Evolutionary conservation across 139 green algal genomes (phyloP).

Genomic region (Eudorina sp.): DNA sequence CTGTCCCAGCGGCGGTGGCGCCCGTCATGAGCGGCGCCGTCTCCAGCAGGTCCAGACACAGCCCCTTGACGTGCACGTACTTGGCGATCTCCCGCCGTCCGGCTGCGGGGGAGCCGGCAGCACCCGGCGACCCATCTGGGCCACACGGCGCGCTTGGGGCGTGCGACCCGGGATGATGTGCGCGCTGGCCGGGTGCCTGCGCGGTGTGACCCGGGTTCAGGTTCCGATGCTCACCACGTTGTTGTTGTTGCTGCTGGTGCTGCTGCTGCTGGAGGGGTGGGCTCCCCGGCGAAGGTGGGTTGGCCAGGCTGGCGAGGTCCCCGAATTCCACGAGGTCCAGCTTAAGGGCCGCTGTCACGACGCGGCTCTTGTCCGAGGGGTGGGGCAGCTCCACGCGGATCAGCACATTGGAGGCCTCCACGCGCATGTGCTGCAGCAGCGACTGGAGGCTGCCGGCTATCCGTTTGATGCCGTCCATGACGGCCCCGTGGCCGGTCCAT

Average conservation of each 20-base stretch:
- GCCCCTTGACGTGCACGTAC: constrained; percentile 54
- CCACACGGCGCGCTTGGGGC: neutral
- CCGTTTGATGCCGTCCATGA: constrained; percentile 66
- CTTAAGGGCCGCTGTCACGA: constrained; percentile 24
- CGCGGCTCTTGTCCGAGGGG: neutral
- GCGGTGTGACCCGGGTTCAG: neutral
- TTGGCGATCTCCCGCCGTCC: constrained; percentile 57
- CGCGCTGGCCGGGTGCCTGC: neutral
- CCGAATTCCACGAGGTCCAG: constrained; percentile 44
- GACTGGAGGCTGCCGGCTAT: constrained; percentile 77
- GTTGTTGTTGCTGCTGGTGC: neutral
- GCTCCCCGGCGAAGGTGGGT: neutral
- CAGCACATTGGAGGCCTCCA: constrained; percentile 61
- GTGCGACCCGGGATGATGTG: neutral
- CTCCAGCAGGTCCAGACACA: constrained; percentile 70
- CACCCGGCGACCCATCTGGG: neutral
- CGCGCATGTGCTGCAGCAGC: constrained; percentile 70
- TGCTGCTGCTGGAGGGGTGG: neutral
- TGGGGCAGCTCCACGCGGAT: constrained; percentile 67
- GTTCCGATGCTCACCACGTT: neutral
- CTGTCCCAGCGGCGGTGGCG: neutral
- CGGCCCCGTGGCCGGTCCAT: constrained; percentile 41
- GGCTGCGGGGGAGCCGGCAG: neutral
- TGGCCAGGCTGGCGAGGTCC: neutral
- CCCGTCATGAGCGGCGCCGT: constrained; percentile 14